Conservation (phyloP, 73 alveolate species). For the Paramecium sexaurelia region DNA sequence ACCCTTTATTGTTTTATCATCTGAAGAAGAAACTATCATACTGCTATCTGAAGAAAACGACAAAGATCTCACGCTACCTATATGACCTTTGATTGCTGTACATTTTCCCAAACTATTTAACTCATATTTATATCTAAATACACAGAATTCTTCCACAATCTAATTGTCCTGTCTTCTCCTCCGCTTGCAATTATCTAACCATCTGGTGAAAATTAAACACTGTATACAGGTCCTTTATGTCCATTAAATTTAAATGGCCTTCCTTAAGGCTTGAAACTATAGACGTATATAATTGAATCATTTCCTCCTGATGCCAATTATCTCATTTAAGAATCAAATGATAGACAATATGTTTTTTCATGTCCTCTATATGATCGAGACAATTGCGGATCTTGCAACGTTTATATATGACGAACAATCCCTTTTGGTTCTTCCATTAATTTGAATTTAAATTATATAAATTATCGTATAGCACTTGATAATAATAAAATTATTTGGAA, state of each 20-base stretch:
- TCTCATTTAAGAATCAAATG: conserved; percentile 90
- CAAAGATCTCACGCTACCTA: conserved; percentile 96
- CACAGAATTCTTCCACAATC: conserved; percentile 76
- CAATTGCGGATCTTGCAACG: conserved; percentile 86
- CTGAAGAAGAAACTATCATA: conserved; percentile 92
- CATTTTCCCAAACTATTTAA: conserved; percentile 10
- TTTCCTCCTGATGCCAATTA: conserved; percentile 75
- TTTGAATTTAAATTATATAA: conserved; percentile 30
- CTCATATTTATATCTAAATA: background rate
- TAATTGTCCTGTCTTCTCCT: conserved; percentile 77
- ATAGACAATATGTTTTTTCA: conserved; percentile 83
- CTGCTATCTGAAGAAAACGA: conserved; percentile 95
- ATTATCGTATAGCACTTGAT: background rate
- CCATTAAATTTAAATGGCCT: conserved; percentile 82
- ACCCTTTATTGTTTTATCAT: conserved; percentile 98
- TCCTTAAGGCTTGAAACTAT: conserved; percentile 75
- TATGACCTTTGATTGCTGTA: conserved; percentile 91
- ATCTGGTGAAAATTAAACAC: conserved; percentile 82
- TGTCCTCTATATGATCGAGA: conserved; percentile 95
- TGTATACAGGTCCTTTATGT: conserved; percentile 76
- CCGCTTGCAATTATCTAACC: conserved; percentile 84
- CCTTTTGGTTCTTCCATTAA: conserved; percentile 31
- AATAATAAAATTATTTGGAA: background rate
- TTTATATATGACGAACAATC: conserved; percentile 30
- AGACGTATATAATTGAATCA: conserved; percentile 82